Base-by-base conservation (phyloP, 2,329 filamentous ascomycete species). In the Phialophora tarda region DNA sequence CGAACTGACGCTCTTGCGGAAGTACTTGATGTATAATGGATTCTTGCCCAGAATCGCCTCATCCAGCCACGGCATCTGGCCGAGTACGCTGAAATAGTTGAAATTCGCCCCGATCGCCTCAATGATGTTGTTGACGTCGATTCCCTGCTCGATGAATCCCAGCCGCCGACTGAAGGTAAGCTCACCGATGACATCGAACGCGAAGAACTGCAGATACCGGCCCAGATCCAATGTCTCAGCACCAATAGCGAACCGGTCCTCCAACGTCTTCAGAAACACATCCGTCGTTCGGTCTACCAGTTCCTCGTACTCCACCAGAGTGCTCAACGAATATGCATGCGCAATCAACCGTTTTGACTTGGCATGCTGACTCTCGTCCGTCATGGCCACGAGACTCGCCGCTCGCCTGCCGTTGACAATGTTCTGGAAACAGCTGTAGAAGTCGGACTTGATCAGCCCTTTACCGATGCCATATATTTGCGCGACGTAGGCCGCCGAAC, bases 351-450 rank as follows among this genome's bases (percentile, higher is more conserved):
- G 75, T 55, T 79, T 80, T 6, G 80, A 78, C 10, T 71, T 74
- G 1, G 78, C 77, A 68, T 83, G 81, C 26, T 77, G 76, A 0
- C 63, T 71, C 60, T 82, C 80, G 55, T 82, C 78, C 5, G 75
- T 75, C 1, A 76, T 75, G 12, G 75, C 78, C 67, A 82, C 80
- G 8, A 80, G 73, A 53, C 71, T 74, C 23, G 74, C 71, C 2
- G 73, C 67, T 8, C 67, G 68, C 23, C 69, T 72, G 1, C 75
- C 75, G 17, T 74, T 76, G 17, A 73, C 70, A 0, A 76, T 66
- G 24, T 72, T 73, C 51, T 74, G 73, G 48, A 75, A 73, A 12
- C 73, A 73, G 3, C 67, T 69, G 65, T 77, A 77, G 59, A 76
- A 77, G 32, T 68, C 68, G 1, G 72, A 71, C 68, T 73, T 73